Base-by-base conservation (phyloP, 495 filamentous ascomycete species). In the Sabuloglossum arenarium region DNA sequence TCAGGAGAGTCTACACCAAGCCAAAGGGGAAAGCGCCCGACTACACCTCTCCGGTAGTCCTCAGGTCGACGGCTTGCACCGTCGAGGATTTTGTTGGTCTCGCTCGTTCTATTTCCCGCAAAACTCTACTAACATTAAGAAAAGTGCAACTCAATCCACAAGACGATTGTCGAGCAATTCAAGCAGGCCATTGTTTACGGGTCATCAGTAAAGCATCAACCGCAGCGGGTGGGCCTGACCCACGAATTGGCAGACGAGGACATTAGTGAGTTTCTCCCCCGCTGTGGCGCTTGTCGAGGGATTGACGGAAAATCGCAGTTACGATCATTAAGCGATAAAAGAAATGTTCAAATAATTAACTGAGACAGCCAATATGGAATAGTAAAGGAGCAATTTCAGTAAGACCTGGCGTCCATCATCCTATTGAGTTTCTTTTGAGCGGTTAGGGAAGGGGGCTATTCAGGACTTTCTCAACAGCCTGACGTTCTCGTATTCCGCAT, bases 161-260 rank as follows among this genome's bases (percentile, higher is more conserved):
- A 88, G 67, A 88, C 80, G 31, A 98, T 98, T 64, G 77, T 94
- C 56, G 91, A 98, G 65, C 82, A 95, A 61, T 98, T 98, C 77
- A 91, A 88, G 72, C 75, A 79, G 32, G 91, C 91, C 19, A 81
- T 98, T 68, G 91, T 98, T 49, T 98, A 97, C 69, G 91, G 91
- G 53, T 87, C 87, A 62, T 95, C 88, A 42, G 91, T 98, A 37
- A 97, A 95, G 76, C 91, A 98, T 73, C 91, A 98, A 70, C 91
- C 91, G 59, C 93, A 97, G 71, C 79, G 88, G 59, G 91, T 98
- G 58, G 91, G 91, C 56, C 76, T 98, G 58, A 70, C 79, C 23
- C 91, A 98, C 68, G 86, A 94, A 73, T 74, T 98, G 62, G 85
- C 78, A 50, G 91, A 98, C 69, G 91, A 97, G 70, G 91, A 98